A percentile compares a stretch with the other conserved stretches of the same genome.
Conservation (phyloP, 2,329 filamentous ascomycete species). For the Trichothecium roseum region DNA sequence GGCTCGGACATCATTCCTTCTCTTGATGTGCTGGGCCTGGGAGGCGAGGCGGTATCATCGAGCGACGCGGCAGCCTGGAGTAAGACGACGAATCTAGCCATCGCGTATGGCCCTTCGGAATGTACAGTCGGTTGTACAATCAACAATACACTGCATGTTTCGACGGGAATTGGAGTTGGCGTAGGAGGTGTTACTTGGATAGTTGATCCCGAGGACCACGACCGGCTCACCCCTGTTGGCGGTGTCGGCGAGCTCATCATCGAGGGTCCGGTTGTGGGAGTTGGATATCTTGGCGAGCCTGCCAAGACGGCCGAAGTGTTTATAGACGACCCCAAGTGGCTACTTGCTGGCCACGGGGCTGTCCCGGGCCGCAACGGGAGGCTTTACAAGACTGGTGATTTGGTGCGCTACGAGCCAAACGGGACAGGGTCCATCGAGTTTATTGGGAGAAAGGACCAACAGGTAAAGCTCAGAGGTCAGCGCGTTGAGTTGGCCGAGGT, state of each 20-base stretch:
- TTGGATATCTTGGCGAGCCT: constrained; percentile 49
- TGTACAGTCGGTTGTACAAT: constrained; percentile 42
- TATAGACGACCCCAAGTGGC: constrained; percentile 44
- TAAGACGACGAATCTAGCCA: constrained; percentile 32
- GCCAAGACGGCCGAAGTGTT: constrained; percentile 49
- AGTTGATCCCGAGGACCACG: constrained; percentile 34
- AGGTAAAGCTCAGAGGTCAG: constrained; percentile 57
- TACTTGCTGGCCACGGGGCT: constrained; percentile 25
- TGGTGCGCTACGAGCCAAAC: constrained; percentile 42
- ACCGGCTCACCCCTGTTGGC: constrained; percentile 35
- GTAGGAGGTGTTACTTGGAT: constrained; percentile 40
- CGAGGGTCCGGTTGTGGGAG: constrained; percentile 49
- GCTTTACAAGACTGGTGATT: constrained; percentile 51
- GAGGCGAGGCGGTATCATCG: constrained; percentile 42
- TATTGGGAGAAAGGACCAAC: constrained; percentile 55
- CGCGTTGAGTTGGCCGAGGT: constrained; percentile 50
- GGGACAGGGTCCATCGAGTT: constrained; percentile 44
- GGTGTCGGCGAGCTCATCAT: constrained; percentile 42
- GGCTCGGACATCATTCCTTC: constrained; percentile 33
- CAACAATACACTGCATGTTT: constrained; percentile 29
- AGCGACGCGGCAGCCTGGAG: constrained; percentile 39
- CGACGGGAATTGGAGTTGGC: constrained; percentile 36
- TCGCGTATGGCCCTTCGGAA: constrained; percentile 43
- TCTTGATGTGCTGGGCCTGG: constrained; percentile 35
- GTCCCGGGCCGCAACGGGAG: constrained; percentile 27